phyloP scores from a whole-genome alignment of 2,329 filamentous ascomycete species.

The Penicillium sp. region DNA sequence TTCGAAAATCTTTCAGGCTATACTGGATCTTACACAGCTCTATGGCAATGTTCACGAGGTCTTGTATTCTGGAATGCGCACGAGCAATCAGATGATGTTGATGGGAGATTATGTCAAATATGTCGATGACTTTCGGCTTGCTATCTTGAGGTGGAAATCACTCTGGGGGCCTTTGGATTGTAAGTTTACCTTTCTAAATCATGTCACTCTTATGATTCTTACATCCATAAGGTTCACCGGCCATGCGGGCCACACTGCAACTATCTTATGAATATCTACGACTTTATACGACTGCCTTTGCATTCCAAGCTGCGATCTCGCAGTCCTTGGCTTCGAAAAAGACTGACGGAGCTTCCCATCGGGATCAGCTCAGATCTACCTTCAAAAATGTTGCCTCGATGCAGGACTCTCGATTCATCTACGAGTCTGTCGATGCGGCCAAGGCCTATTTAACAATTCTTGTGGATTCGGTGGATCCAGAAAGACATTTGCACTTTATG shows the following conservation, averaged over 20 bases:
- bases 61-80: constrained; percentile 69
- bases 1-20: constrained; percentile 68
- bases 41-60: constrained; percentile 75
- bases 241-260: constrained; percentile 66
- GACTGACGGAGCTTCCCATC: constrained; percentile 34
- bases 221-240: constrained; percentile 54
- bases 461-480: constrained; percentile 60
- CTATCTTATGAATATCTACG: constrained; percentile 72
- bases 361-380: constrained; percentile 43
- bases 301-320: constrained; percentile 68
- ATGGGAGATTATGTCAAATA: constrained; percentile 74
- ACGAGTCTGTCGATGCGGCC: constrained; percentile 64
- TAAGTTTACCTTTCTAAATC: constrained; percentile 28
- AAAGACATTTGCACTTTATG: constrained; percentile 62
- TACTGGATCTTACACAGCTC: constrained; percentile 68
- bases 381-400: constrained; percentile 59
- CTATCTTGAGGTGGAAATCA: constrained; percentile 69
- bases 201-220: constrained; percentile 2
- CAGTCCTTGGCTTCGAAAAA: constrained; percentile 47
- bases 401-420: constrained; percentile 66
- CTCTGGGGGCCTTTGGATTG: constrained; percentile 68
- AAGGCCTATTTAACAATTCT: constrained; percentile 62
- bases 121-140: constrained; percentile 70
- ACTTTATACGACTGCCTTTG: constrained; percentile 73
- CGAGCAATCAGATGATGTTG: constrained; percentile 68